phyloP scores from a whole-genome alignment of 768 basidiomycete species.

The Heimioporus sp. region DNA sequence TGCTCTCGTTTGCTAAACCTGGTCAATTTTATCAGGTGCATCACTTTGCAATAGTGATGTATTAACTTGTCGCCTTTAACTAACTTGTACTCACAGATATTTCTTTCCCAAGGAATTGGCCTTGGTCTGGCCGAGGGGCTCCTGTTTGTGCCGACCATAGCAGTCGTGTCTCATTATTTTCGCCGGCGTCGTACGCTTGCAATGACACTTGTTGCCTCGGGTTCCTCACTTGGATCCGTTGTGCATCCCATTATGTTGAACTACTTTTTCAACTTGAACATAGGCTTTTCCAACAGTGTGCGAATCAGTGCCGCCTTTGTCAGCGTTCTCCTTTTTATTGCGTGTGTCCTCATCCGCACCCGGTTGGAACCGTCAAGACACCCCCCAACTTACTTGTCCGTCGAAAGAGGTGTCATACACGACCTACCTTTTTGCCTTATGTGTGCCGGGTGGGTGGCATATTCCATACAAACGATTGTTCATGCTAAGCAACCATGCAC shows the following conservation, averaged over 20 bases:
- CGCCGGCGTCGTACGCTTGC: conserved; percentile 38
- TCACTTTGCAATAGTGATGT: neutral
- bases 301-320: conserved; percentile 47
- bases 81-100: conserved; percentile 31
- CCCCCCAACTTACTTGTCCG: conserved; percentile 11
- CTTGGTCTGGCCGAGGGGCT: conserved; percentile 47
- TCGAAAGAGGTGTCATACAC: conserved; percentile 10
- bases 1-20: conserved; percentile 44
- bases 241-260: conserved; percentile 33
- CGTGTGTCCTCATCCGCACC: conserved; percentile 35
- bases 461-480: neutral
- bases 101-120: conserved; percentile 49
- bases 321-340: conserved; percentile 34
- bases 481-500: neutral
- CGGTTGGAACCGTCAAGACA: conserved; percentile 34
- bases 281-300: conserved; percentile 45
- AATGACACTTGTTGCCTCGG: conserved; percentile 42
- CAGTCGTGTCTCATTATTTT: conserved; percentile 48
- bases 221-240: conserved; percentile 32
- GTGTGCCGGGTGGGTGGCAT: conserved; percentile 18
- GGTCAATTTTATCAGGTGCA: conserved; percentile 43
- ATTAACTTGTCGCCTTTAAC: neutral
- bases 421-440: conserved; percentile 21
- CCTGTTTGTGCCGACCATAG: conserved; percentile 43
- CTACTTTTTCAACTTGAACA: conserved; percentile 12